Evolutionary conservation across 2,329 filamentous ascomycete species (phyloP).

Genomic region (Trichoderma endophyticum): DNA sequence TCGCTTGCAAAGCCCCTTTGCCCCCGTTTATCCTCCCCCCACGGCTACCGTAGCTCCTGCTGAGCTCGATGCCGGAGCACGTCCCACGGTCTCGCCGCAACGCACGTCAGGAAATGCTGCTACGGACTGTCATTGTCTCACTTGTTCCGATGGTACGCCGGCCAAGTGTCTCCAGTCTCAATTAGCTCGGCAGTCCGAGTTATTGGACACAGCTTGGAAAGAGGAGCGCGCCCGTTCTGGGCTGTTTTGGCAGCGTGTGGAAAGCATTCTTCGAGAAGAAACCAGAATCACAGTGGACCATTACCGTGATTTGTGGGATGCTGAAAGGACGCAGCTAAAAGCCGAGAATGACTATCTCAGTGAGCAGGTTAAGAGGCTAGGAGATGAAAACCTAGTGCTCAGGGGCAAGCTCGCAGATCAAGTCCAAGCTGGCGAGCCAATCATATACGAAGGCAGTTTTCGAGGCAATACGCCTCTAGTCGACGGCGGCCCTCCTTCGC

Average conservation of each 20-base stretch:
- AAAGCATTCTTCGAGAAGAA: not conserved
- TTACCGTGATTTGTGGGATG: not conserved
- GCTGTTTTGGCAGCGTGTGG: not conserved
- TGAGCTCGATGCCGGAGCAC: not conserved
- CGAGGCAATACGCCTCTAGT: constrained; percentile 22
- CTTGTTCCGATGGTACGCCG: not conserved
- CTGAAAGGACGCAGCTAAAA: not conserved
- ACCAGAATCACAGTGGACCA: not conserved
- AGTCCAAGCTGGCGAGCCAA: constrained; percentile 11
- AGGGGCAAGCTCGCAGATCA: not conserved
- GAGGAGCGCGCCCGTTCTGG: not conserved
- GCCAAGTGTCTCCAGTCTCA: not conserved
- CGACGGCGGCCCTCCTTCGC: not conserved
- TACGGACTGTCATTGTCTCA: not conserved
- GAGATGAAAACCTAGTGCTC: not conserved
- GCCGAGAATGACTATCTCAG: not conserved
- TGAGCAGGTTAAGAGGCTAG: not conserved
- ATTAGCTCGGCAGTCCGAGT: not conserved
- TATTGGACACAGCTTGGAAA: not conserved
- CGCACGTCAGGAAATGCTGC: not conserved
- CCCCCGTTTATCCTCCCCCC: not conserved
- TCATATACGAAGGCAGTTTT: constrained; percentile 31
- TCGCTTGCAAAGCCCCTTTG: not conserved
- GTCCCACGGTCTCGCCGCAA: not conserved
- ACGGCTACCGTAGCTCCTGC: not conserved